Evolutionary conservation across 2,329 filamentous ascomycete genomes (phyloP).

Genomic region (Coniochaeta sp.): DNA sequence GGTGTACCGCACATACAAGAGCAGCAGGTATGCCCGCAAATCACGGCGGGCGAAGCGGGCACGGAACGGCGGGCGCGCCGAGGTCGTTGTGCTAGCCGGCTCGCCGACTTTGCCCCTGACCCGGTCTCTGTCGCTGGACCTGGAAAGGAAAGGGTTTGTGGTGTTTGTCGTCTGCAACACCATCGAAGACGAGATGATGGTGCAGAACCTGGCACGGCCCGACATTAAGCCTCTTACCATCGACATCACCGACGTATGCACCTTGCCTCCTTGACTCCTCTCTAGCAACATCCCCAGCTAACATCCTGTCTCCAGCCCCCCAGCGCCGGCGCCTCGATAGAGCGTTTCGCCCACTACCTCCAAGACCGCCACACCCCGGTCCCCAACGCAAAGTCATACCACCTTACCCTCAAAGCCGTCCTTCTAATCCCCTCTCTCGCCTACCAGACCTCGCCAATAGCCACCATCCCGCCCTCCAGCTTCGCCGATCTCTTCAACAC

Average conservation of each 20-base stretch:
- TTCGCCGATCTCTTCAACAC: slow-evolving; percentile 91
- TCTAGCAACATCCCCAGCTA: slow-evolving; percentile 8
- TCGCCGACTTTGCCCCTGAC: slow-evolving; percentile 79
- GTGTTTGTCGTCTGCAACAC: slow-evolving; percentile 85
- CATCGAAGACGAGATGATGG: slow-evolving; percentile 74
- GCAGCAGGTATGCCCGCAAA: slow-evolving; percentile 52
- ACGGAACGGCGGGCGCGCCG: slow-evolving; percentile 74
- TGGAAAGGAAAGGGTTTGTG: slow-evolving; percentile 87
- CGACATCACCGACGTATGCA: slow-evolving; percentile 67
- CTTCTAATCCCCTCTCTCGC: slow-evolving; percentile 76
- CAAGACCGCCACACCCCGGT: slow-evolving; percentile 70
- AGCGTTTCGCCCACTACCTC: slow-evolving; percentile 64
- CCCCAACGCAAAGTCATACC: slow-evolving; percentile 67
- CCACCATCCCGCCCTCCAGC: slow-evolving; percentile 73
- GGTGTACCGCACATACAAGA: slow-evolving; percentile 43
- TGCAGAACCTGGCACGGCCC: slow-evolving; percentile 67
- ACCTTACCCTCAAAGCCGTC: slow-evolving; percentile 69
- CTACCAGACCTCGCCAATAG: slow-evolving; percentile 77
- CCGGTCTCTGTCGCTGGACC: slow-evolving; percentile 72
- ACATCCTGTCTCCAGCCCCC: slow-evolving; percentile 47
- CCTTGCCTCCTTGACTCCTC: background rate
- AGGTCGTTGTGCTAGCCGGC: slow-evolving; percentile 85
- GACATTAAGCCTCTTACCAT: slow-evolving; percentile 79
- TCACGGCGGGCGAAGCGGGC: slow-evolving; percentile 71
- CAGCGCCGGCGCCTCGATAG: slow-evolving; percentile 60